Evolutionary conservation across 2,329 filamentous ascomycete genomes (phyloP), one percentile per base, ranked within the genome.

Genomic region (Colletotrichum theobromicola): DNA sequence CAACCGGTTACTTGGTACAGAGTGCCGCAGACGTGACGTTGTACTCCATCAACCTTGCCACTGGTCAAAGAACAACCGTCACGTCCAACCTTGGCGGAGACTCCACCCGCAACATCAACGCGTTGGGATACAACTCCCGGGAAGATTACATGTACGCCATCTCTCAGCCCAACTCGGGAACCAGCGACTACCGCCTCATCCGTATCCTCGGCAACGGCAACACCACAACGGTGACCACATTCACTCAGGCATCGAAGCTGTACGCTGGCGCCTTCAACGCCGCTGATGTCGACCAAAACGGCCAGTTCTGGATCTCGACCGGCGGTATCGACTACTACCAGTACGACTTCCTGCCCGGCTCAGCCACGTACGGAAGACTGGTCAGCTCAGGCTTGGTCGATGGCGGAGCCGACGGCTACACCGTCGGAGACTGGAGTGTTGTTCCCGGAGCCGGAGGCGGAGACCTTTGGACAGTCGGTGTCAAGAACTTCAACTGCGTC

Each of bases 111-210:
- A 69, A 55, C 65, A 73, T 81, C 71, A 78, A 81, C 37, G 79
- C 78, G 9, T 70, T 80, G 13, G 79, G 76, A 6, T 80, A 80
- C 72, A 81, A 79, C 21, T 60, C 67, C 5, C 63, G 70, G 7
- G 79, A 80, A 12, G 78, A 79, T 24, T 77, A 77, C 60, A 62
- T 80, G 4, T 80, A 80, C 70, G 79, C 61, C 12, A 46, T 76
- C 1, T 60, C 64, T 15, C 61, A 65, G 34, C 64, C 55, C 10
- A 34, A 21, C 30, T 15, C 9, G 57, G 72, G 46, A 13, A 24
- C 13, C 21, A 32, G 37, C 12, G 50, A 42, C 21, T 62, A 67
- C 37, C 57, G 46, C 16, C 2, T 80, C 10, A 66, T 80, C 46
- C 79, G 79, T 16, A 80, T 80, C 62, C 67, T 72, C 5, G 70